Evolutionary conservation across 2,329 filamentous ascomycete genomes (phyloP).

Genomic region (Tolypocladium inflatum): DNA sequence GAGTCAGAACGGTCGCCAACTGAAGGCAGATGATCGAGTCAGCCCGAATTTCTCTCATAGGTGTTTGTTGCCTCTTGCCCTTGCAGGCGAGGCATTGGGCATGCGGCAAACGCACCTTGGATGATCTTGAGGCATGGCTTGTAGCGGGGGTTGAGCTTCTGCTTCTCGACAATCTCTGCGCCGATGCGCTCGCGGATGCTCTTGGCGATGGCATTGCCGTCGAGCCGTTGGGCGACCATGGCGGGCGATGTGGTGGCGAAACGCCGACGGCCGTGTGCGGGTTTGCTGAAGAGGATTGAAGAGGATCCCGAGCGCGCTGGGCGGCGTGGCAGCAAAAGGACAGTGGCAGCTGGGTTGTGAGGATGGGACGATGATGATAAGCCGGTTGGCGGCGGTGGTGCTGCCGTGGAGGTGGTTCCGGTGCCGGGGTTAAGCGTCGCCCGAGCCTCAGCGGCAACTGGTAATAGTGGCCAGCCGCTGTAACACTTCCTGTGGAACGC

Average conservation of each 20-base stretch:
- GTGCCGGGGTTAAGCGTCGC: slow-evolving; percentile 3
- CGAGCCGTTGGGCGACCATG: slow-evolving; percentile 87
- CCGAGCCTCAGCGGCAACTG: not conserved
- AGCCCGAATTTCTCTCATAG: slow-evolving; percentile 5
- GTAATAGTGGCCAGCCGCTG: not conserved
- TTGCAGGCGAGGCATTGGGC: not conserved
- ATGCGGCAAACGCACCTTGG: slow-evolving; percentile 54
- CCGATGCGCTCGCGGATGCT: slow-evolving; percentile 76
- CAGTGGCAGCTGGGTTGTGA: not conserved
- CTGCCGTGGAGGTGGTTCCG: not conserved
- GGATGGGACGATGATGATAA: not conserved
- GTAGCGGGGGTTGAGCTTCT: slow-evolving; percentile 77
- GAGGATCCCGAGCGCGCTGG: slow-evolving; percentile 1
- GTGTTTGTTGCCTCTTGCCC: not conserved
- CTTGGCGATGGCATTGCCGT: slow-evolving; percentile 93
- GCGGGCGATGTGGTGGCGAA: slow-evolving; percentile 42
- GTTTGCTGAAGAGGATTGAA: not conserved
- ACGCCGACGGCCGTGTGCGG: slow-evolving; percentile 10
- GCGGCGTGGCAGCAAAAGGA: not conserved
- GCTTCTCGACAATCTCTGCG: slow-evolving; percentile 70
- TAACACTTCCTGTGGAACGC: not conserved
- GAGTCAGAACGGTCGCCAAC: slow-evolving; percentile 92
- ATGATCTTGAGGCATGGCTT: slow-evolving; percentile 88
- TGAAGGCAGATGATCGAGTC: slow-evolving; percentile 23
- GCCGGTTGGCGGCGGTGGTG: not conserved